Evolutionary conservation across 768 basidiomycete genomes (phyloP), one percentile per base, ranked within the genome.

Genomic region (Kockovaella imperatae): DNA sequence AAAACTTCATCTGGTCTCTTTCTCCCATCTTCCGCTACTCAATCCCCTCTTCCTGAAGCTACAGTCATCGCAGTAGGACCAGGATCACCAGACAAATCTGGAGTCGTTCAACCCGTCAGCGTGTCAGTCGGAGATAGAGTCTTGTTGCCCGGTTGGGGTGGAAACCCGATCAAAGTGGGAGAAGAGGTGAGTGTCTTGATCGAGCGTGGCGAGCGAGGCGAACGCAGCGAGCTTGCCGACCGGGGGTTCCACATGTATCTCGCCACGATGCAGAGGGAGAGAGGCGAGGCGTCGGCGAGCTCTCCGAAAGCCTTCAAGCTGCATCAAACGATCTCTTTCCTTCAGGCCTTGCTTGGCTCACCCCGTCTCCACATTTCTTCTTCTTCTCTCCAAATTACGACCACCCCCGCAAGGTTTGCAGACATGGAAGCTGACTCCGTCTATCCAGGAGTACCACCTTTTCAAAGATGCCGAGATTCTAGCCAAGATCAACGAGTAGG

Each of bases 1-100:
- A 95, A 97, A 91, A 99, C 93, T n/a, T 85, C 95, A 3, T 74
- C 84, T 20, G 95, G 95, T 29, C 83, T 99, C 69, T 90, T 90
- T 80, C 78, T 99, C 38, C 95, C 95, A n/a, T 80, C 85, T 0
- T 87, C 89, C 1, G 81, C 86, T 4, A 89, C 87, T 23, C 79
- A 71, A 57, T 81, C 72, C 59, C 90, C 90, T 20, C 79, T 96
- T n/a, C 90, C 93, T 2, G 93, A 97, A 74, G 93, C 89, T 4
- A 93, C 88, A 25, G 93, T 95, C 66, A 84, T 96, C 69, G 87
- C 95, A 23, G 84, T 87, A 40, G 93, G 93, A 47, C 93, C 93
- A 28, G 95, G 95, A 26, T 85, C 85, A n/a, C 84, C 82, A 18
- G 80, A 86, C 76, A 88, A 87, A 49, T 80, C 87, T 1, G 93